Percentiles rank a stretch among this genome's conserved stretches.
Conservation (phyloP, 176 grass and related monocot genomes). For the Oryza officinalis region DNA sequence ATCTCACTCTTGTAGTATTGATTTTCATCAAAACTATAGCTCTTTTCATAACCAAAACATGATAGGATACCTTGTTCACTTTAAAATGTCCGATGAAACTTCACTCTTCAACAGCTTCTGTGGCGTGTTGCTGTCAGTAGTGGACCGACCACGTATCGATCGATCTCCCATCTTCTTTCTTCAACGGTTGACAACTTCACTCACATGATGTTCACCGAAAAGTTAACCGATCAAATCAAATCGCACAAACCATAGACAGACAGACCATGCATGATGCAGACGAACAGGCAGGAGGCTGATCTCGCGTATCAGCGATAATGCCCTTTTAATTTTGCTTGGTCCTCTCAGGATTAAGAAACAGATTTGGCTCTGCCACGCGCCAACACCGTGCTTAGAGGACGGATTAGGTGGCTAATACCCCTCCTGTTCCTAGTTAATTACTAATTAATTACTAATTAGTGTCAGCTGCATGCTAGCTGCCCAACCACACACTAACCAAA, state of each 20-base stretch:
- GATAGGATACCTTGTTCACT: background rate
- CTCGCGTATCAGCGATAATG: background rate
- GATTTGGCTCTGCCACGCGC: background rate
- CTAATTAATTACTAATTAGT: background rate
- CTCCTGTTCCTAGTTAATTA: background rate
- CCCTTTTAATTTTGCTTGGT: constrained; percentile 9
- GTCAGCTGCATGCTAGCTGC: background rate
- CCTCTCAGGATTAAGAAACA: constrained; percentile 10
- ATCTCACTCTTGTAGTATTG: no score
- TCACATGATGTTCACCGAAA: background rate
- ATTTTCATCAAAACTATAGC: no score
- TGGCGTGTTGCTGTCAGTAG: background rate
- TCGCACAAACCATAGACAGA: background rate
- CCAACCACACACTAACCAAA: background rate
- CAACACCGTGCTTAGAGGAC: background rate
- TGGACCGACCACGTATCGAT: background rate
- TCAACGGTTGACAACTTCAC: background rate
- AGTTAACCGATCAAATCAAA: constrained; percentile 13
- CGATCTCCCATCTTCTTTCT: background rate
- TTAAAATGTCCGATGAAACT: background rate
- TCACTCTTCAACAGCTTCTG: background rate
- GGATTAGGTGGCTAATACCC: background rate
- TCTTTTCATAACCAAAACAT: background rate
- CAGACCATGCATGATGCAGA: background rate
- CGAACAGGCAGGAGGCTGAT: background rate